phyloP scores from a whole-genome alignment of 2,329 filamentous ascomycete genomes.

The Diaporthe ampelina region DNA sequence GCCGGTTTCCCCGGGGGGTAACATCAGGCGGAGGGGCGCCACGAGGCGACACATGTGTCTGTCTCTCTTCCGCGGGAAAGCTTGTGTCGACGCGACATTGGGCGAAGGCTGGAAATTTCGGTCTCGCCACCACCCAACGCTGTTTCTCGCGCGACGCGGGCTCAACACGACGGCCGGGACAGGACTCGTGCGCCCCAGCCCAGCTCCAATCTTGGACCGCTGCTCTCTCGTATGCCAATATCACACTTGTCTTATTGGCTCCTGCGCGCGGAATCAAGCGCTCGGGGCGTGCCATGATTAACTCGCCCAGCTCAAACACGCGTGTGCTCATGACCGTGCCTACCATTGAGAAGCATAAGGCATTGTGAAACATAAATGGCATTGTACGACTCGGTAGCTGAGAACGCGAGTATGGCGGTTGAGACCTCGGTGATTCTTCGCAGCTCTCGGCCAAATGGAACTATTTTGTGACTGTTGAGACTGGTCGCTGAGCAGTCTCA shows the following conservation, averaged over 20 bases:
- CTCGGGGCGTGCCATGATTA: conserved; percentile 1
- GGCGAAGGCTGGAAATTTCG: conserved; percentile 2
- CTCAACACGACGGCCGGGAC: conserved; percentile 16
- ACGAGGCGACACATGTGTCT: not conserved
- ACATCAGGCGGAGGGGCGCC: conserved; percentile 14
- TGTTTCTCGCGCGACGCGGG: not conserved
- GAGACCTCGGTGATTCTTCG: not conserved
- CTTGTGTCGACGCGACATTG: conserved; percentile 13
- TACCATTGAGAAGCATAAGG: conserved; percentile 2
- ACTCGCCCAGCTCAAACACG: conserved; percentile 22
- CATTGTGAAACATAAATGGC: conserved; percentile 23
- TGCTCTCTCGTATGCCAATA: not conserved
- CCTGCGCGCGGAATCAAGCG: conserved; percentile 1
- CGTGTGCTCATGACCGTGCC: not conserved
- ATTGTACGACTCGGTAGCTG: conserved; percentile 20
- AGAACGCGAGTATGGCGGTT: not conserved
- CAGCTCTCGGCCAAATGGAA: not conserved
- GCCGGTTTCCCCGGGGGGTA: not conserved
- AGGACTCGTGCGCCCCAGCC: not conserved
- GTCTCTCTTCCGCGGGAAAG: not conserved
- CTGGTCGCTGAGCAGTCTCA: not conserved
- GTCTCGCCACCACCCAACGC: not conserved
- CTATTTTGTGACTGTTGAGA: not conserved
- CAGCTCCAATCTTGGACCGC: not conserved
- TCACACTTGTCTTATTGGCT: conserved; percentile 10